A percentile compares a stretch with the other conserved stretches of the same genome.
Evolutionary conservation across 1,139 yeast genomes (phyloP).

Genomic region (Kodamaea anthophila): DNA sequence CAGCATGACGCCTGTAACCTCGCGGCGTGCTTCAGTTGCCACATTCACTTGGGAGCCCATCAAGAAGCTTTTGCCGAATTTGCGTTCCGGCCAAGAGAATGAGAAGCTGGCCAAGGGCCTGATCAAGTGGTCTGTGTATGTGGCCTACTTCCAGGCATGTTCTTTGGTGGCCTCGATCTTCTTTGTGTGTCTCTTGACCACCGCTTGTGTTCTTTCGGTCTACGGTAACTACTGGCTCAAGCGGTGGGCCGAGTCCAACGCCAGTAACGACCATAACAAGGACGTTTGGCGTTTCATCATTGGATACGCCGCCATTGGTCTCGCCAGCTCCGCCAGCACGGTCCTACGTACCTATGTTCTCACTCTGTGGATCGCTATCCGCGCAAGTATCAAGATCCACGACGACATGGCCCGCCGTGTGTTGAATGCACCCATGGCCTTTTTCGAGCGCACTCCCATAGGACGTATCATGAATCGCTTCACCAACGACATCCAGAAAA

Average conservation of each 20-base stretch:
- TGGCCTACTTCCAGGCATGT: slow-evolving; percentile 20
- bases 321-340: slow-evolving; percentile 18
- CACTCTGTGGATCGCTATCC: slow-evolving; percentile 17
- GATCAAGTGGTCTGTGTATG: slow-evolving; percentile 22
- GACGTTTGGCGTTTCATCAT: slow-evolving; percentile 17
- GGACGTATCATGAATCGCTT: slow-evolving; percentile 42
- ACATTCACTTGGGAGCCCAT: slow-evolving; percentile 29
- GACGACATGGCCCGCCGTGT: slow-evolving; percentile 21
- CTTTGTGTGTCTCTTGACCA: slow-evolving; percentile 11
- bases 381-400: slow-evolving; percentile 21
- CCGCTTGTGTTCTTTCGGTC: slow-evolving; percentile 15
- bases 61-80: slow-evolving; percentile 18
- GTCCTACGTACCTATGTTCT: slow-evolving; percentile 13
- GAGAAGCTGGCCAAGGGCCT: slow-evolving; percentile 24
- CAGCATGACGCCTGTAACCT: background rate
- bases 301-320: slow-evolving; percentile 28
- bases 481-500: slow-evolving; percentile 60
- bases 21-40: slow-evolving; percentile 26
- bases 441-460: slow-evolving; percentile 26
- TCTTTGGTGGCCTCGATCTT: slow-evolving; percentile 16
- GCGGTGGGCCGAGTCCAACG: slow-evolving; percentile 50
- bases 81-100: slow-evolving; percentile 19
- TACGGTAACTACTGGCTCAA: slow-evolving; percentile 53
- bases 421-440: slow-evolving; percentile 25
- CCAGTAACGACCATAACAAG: slow-evolving; percentile 19